Evolutionary conservation across 2,329 filamentous ascomycete genomes (phyloP), one percentile per base, ranked within the genome.

Genomic region (Arthrinium phaeospermum): DNA sequence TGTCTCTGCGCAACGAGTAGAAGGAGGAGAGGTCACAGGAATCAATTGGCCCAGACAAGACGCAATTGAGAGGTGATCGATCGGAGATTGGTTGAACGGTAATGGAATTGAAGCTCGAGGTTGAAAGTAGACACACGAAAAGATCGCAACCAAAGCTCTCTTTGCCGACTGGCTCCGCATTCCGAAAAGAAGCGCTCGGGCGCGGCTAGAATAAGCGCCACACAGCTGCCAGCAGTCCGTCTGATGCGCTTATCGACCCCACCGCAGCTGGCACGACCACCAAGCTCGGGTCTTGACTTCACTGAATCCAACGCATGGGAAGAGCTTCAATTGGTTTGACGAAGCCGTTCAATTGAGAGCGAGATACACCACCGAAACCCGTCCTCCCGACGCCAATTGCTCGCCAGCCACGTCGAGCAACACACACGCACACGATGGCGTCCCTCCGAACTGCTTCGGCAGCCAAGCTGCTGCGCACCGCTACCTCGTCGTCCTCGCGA

Each of bases 361-460:
- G 16, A 61, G 53, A 64, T 34, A 64, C 41, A 64, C 19, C 34
- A 64, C 19, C 30, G 57, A 37, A 64, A 64, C 8, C 57, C 30
- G 16, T 4, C 34, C 53, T 24, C 45, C 67, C 44, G 46, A 46
- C 44, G 45, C 67, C 72, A 61, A 73, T 72, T 70, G 71, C 69
- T 44, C 67, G 47, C 57, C 44, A 46, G 34, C 64, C 24, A 68
- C n/a, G 27, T 46, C 68, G 67, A 46, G 64, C 69, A 51, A 24
- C 70, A 76, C 80, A 85, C 45, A 19, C 53, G 13, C 13, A 8
- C 3, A 64, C 10, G 76, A 94, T 94, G 92, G 90, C 91, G 76
- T 87, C 92, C 74, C 84, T 94, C 81, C 88, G 92, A 84, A 84
- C 88, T 64, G 86, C 86, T 73, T 83, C 85, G 74, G 85, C 87